Conservation (phyloP, 1,139 yeast genomes). For the Suzukiozyma palmioleophila region DNA sequence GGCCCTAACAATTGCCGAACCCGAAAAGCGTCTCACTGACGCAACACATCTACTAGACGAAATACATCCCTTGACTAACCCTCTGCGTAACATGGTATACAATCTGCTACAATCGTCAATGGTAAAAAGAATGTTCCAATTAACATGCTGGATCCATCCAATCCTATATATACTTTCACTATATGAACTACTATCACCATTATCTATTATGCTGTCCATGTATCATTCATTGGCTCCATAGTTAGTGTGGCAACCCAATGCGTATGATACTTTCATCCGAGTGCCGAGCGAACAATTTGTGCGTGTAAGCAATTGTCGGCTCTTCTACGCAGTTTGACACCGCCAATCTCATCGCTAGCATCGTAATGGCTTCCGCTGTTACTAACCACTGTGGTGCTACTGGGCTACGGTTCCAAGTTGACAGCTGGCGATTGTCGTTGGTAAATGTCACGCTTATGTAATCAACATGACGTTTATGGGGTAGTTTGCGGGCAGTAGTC, state of each 20-base stretch:
- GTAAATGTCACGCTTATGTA: no score
- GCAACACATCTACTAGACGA: slow-evolving; percentile 8
- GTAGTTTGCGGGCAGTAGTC: no score
- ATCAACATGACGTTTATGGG: no score
- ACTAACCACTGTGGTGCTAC: no score
- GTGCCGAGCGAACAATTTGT: slow-evolving; percentile 4
- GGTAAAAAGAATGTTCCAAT: slow-evolving; percentile 3
- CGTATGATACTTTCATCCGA: slow-evolving; percentile 1
- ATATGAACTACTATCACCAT: neutral
- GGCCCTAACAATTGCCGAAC: slow-evolving; percentile 15
- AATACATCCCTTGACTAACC: slow-evolving; percentile 8
- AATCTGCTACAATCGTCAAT: slow-evolving; percentile 6
- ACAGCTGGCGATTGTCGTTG: no score
- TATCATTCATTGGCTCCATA: slow-evolving; percentile 1
- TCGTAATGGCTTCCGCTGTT: no score
- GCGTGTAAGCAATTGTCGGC: neutral
- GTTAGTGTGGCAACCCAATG: neutral
- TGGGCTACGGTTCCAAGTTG: no score
- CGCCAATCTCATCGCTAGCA: no score
- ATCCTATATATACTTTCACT: no score
- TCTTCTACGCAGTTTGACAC: no score
- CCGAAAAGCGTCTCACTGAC: slow-evolving; percentile 3
- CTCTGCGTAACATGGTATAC: neutral
- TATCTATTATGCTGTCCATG: neutral
- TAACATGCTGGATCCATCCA: no score